Evolutionary conservation across 2,329 filamentous ascomycete species (phyloP), one percentile per base, ranked within the genome.

Genomic region (Aspergillus ochraceus): DNA sequence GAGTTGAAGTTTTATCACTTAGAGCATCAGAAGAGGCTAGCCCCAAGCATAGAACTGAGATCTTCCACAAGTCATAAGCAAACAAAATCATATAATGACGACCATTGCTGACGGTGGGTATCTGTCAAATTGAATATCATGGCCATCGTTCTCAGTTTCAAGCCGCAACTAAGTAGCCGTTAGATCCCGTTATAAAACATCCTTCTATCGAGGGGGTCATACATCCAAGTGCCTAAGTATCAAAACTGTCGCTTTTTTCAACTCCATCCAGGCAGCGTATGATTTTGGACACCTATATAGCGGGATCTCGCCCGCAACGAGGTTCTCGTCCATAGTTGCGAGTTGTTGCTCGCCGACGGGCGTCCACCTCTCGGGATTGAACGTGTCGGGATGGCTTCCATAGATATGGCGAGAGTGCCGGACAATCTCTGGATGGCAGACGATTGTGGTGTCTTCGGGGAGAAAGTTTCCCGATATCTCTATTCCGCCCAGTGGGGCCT

Each of bases 351-450:
- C 32, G 19, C 58, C 36, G 10, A 45, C 26, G 20, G 11, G 29
- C 6, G 65, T 59, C 66, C 66, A 68, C 20, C 66, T 61, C 12
- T 58, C 63, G 1, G 66, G 66, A 6, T 47, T 54, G 39, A 66
- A 68, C 5, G 9, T 11, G 20, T 58, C 17, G 1, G 39, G 32
- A 26, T 56, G 29, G 8, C 46, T 26, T 17, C 64, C 66, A 32
- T 59, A 66, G 5, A 62, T 52, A 1, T 29, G 22, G 6, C 6
- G 4, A 8, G 61, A 55, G 6, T 52, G 24, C 9, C 59, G 57
- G 8, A 63, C 6, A 2, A 45, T 55, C 1, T 56, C 36, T 4
- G 63, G 50, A 29, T 64, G 59, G 51, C 55, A 64, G 46, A 17
- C 42, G 4, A 66, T 46, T 4, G 30, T 50, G 1, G 62, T 65